Evolutionary conservation across 441 rosid genomes (phyloP).

Genomic region (Lepidium campestre): DNA sequence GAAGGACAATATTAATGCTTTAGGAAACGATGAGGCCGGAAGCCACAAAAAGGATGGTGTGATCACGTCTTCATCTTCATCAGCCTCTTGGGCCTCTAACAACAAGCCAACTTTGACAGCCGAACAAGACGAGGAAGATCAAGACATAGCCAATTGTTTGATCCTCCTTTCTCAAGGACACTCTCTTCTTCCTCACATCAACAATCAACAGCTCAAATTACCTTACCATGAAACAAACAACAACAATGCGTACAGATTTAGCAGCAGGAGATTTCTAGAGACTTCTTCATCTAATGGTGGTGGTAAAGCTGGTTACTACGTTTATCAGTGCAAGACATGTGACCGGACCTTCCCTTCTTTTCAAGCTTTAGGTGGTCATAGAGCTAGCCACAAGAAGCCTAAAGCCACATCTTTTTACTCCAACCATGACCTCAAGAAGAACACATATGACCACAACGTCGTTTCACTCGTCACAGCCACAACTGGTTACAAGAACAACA

Average conservation of each 20-base stretch:
- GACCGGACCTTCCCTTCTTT: conserved; percentile 78
- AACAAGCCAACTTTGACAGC: conserved; percentile 15
- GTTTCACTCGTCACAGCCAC: conserved; percentile 27
- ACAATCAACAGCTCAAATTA: conserved; percentile 10
- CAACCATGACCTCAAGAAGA: conserved; percentile 46
- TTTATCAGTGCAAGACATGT: conserved; percentile 89
- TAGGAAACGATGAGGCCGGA: not conserved
- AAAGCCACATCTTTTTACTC: conserved; percentile 28
- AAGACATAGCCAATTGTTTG: conserved; percentile 88
- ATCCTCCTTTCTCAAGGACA: conserved; percentile 83
- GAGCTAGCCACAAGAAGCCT: conserved; percentile 92
- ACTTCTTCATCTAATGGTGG: conserved; percentile 26
- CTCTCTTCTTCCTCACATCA: conserved; percentile 13
- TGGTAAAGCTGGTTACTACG: conserved; percentile 65
- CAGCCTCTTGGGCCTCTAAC: conserved; percentile 35
- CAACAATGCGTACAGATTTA: conserved; percentile 35
- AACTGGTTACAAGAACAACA: conserved; percentile 33
- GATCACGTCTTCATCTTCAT: conserved; percentile 28
- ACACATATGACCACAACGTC: conserved; percentile 22
- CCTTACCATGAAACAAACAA: too few species aligned
- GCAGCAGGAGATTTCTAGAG: conserved; percentile 63
- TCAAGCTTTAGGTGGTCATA: conserved; percentile 93
- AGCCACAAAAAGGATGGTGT: conserved; percentile 7
- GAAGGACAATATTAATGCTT: conserved; percentile 8
- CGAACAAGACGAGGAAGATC: conserved; percentile 55